These are phyloP conservation scores for Schizochytrium sp. DNA, from an alignment of 108 stramenopile species.

Conservation along the genomic window DNA sequence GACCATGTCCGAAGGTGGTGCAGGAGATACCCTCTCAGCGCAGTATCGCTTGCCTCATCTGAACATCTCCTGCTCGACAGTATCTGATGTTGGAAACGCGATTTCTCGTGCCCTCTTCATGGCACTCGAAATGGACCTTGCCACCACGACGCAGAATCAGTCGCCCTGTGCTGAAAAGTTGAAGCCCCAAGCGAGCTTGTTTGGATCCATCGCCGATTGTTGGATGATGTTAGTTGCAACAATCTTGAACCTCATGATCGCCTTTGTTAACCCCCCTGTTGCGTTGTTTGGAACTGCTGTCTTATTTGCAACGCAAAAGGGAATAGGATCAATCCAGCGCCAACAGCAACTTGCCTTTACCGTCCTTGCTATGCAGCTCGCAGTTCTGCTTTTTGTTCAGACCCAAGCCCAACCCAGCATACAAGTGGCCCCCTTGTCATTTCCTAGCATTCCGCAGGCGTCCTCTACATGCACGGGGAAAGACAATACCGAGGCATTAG, in stretches of 20 bases:
- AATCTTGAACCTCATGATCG: too few relatives aligned
- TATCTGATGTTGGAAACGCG: neutral
- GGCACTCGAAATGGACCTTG: constrained; percentile 18
- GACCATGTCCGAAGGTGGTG: too few relatives aligned
- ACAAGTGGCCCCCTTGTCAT: neutral
- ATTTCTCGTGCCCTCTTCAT: neutral
- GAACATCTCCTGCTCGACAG: neutral
- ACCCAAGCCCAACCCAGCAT: neutral
- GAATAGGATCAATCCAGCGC: too few relatives aligned
- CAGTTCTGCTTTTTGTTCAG: too few relatives aligned
- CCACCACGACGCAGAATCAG: neutral
- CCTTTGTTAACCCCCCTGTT: too few relatives aligned
- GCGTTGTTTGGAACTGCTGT: too few relatives aligned
- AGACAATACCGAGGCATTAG: neutral
- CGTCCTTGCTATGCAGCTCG: too few relatives aligned
- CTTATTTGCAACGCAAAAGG: too few relatives aligned
- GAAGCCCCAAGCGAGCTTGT: neutral
- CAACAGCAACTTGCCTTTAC: too few relatives aligned
- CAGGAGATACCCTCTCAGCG: neutral
- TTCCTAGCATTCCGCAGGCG: neutral
- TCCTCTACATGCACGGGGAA: neutral
- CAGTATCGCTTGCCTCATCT: neutral
- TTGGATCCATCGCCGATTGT: neutral
- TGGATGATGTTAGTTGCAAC: neutral
- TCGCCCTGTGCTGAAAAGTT: neutral